Evolutionary conservation across 305 asterid genomes (phyloP), one percentile per base, ranked within the genome.

Genomic region (Coffea humblotiana): DNA sequence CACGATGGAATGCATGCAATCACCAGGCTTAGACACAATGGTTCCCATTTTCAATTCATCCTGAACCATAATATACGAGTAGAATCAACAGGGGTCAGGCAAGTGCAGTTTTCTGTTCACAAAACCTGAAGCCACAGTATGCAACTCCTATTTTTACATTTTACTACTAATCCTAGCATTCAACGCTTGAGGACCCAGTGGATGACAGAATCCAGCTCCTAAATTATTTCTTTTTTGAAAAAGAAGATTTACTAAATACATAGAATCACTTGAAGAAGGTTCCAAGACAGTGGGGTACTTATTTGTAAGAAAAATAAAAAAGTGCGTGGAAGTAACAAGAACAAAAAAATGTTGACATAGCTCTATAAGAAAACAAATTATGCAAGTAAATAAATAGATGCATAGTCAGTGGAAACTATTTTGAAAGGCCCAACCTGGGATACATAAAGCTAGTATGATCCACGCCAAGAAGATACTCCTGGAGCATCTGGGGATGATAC

Each of bases 401-500:
- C 4, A 37, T 25, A 40, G 6, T 64, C 43, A 74, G 77, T 40
- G 32, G 54, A 6, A 56, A 56, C 13, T 67, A 82, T 78, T 76
- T 78, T 82, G 80, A 79, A 79, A 85, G 72, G 84, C 89, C 90
- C 72, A 83, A 93, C 98, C 98, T 94, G 88, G 98, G 98, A 87
- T 94, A 94, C 97, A 94, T 87, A 91, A 93, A 94, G 90, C 91
- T 93, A 83, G 94, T 89, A 79, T 88, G 97, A 79, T 94, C 98
- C 89, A 82, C 81, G 89, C 98, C 98, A 54, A 83, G 87, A 75
- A 91, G 92, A 87, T 94, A 89, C 90, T 93, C 98, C 94, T 92
- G 97, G 91, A 94, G 94, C 97, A 94, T 94, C 94, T 91, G 97
- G 74, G 98, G 98, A 87, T 94, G 98, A 90, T 94, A 94, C 97